These are phyloP conservation scores for Pyronema omphalodes DNA, from an alignment of 495 filamentous ascomycete species.

Conservation along the genomic window DNA sequence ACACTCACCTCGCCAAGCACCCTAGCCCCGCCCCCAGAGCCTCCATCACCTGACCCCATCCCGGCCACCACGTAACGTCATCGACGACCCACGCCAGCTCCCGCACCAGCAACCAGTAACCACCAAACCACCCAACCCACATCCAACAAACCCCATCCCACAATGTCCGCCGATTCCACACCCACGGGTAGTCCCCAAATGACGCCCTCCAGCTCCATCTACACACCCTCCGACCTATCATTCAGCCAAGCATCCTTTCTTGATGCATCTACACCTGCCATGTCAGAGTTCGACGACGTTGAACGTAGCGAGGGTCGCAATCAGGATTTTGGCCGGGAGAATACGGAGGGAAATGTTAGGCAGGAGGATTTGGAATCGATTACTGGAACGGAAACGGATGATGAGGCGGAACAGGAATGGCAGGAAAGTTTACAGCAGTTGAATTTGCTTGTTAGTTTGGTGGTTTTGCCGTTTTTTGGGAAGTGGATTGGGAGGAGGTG, in stretches of 20 bases:
- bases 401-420: slow-evolving; percentile 83
- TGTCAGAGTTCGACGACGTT: background rate
- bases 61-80: too few species aligned
- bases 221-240: slow-evolving; percentile 9
- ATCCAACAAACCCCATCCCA: background rate
- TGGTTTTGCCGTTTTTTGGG: slow-evolving; percentile 76
- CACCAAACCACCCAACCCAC: too few species aligned
- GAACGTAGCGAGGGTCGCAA: too few species aligned
- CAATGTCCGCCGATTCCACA: slow-evolving; percentile 2
- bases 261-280: background rate
- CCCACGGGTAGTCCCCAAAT: slow-evolving; percentile 3
- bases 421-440: slow-evolving; percentile 80
- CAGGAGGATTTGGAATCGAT: background rate
- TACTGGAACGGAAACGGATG: background rate
- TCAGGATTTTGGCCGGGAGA: too few species aligned
- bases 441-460: slow-evolving; percentile 80
- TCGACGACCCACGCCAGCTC: too few species aligned
- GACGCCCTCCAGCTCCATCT: slow-evolving; percentile 8
- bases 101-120: too few species aligned
- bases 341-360: slow-evolving; percentile 8
- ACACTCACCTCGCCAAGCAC: too few species aligned
- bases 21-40: too few species aligned
- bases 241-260: background rate
- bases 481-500: slow-evolving; percentile 86
- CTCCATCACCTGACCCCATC: too few species aligned